These are phyloP conservation scores for Avena eriantha DNA, from an alignment of 176 grass and related monocot genomes.

Conservation along the genomic window DNA sequence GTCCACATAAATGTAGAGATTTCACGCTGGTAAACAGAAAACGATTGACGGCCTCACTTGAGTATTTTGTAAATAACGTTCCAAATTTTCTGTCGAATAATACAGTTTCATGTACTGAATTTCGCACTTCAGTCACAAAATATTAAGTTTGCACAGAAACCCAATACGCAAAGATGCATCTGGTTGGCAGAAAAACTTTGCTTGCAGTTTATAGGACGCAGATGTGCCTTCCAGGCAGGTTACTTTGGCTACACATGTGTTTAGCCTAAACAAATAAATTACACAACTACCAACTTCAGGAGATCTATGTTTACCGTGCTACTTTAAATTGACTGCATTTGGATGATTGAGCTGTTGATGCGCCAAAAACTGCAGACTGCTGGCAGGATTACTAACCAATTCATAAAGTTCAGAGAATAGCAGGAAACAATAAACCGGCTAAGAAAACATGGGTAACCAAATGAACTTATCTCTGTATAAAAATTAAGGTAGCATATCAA, in stretches of 20 bases:
- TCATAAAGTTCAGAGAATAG: too few relatives aligned
- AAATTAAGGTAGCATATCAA: background rate
- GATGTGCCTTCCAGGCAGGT: conserved; percentile 48
- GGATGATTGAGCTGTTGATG: background rate
- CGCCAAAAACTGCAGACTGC: background rate
- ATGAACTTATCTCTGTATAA: background rate
- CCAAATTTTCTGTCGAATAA: background rate
- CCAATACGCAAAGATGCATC: conserved; percentile 44
- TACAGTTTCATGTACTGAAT: conserved; percentile 8
- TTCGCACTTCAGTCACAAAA: conserved; percentile 38
- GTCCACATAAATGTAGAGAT: background rate
- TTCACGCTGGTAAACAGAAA: conserved; percentile 21
- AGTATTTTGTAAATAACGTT: conserved; percentile 55
- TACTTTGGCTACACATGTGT: conserved; percentile 11
- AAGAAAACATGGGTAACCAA: background rate
- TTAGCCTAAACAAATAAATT: conserved; percentile 2
- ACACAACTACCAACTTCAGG: background rate
- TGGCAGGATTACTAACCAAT: background rate
- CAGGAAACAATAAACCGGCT: background rate
- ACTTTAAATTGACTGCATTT: background rate
- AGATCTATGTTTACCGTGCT: background rate
- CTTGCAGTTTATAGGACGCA: conserved; percentile 86
- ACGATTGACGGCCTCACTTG: conserved; percentile 69
- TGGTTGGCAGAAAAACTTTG: conserved; percentile 45
- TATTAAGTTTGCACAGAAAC: conserved; percentile 43